phyloP scores from a whole-genome alignment of 805 yeast species.

The Diddensiella caesifluorescens region DNA sequence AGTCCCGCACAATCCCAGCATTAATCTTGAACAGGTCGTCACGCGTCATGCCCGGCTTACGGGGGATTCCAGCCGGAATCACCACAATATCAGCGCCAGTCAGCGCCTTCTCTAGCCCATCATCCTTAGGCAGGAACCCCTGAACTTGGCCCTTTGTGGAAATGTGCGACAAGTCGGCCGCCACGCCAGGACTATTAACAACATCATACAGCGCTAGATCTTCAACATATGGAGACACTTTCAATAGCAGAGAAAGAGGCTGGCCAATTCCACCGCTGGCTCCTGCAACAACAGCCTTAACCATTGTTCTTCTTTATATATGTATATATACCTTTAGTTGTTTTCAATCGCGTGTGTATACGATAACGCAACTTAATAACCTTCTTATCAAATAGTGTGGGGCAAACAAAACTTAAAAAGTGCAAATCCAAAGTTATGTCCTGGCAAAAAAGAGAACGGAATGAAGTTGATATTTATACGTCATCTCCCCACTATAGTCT shows the following conservation, averaged over 20 bases:
- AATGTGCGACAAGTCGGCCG: conserved; percentile 82
- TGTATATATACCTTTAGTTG: too few species aligned
- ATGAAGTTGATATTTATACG: too few species aligned
- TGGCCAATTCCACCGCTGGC: conserved; percentile 96
- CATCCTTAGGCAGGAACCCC: conserved; percentile 58
- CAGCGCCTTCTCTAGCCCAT: conserved; percentile 64
- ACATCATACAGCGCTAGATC: conserved; percentile 80
- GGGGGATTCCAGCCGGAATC: conserved; percentile 89
- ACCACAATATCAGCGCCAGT: conserved; percentile 78
- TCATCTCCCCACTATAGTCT: too few species aligned
- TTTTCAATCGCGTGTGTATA: too few species aligned
- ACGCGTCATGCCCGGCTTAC: conserved; percentile 94
- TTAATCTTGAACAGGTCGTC: conserved; percentile 82
- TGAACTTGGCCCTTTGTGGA: conserved; percentile 58
- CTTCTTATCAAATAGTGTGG: too few species aligned
- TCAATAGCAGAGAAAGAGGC: conserved; percentile 77
- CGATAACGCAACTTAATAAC: too few species aligned
- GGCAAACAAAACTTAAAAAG: too few species aligned
- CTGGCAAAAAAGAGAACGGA: too few species aligned
- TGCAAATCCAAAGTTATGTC: too few species aligned
- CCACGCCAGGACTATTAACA: conserved; percentile 79
- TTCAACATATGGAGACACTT: conserved; percentile 56
- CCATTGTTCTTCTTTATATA: conserved; percentile 16
- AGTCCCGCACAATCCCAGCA: conserved; percentile 69
- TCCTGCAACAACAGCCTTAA: conserved; percentile 57